Conservation (phyloP, 2,329 filamentous ascomycete species). For the Cryphonectria radicalis region DNA sequence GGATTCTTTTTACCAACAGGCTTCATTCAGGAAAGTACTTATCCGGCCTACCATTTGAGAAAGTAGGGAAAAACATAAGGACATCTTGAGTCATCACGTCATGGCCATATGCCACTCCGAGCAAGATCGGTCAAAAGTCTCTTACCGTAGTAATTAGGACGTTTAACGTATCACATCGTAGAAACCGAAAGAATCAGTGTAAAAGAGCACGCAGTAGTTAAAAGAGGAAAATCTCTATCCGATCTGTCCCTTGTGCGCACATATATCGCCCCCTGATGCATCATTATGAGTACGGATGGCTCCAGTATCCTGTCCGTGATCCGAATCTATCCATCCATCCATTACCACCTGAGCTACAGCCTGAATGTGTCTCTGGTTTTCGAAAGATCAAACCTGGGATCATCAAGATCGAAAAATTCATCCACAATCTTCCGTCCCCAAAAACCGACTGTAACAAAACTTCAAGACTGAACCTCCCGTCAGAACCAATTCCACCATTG, state of each 20-base stretch:
- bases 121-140: background rate
- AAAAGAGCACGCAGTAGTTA: background rate
- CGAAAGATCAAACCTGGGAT: background rate
- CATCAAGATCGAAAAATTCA: background rate
- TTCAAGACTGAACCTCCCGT: background rate
- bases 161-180: background rate
- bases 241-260: background rate
- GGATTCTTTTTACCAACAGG: too few relatives aligned
- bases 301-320: background rate
- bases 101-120: background rate
- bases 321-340: background rate
- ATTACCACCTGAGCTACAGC: background rate
- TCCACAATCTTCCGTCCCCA: background rate
- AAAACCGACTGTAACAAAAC: background rate
- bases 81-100: background rate
- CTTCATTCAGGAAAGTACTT: too few relatives aligned
- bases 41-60: too few relatives aligned
- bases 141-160: background rate
- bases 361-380: background rate
- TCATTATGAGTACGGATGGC: background rate
- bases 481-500: background rate
- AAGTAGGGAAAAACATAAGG: too few relatives aligned
- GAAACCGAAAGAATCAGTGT: background rate
- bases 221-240: background rate
- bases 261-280: background rate